These are phyloP conservation scores for Colletotrichum musae DNA, from an alignment of 2,329 filamentous ascomycete species.

Conservation along the genomic window DNA sequence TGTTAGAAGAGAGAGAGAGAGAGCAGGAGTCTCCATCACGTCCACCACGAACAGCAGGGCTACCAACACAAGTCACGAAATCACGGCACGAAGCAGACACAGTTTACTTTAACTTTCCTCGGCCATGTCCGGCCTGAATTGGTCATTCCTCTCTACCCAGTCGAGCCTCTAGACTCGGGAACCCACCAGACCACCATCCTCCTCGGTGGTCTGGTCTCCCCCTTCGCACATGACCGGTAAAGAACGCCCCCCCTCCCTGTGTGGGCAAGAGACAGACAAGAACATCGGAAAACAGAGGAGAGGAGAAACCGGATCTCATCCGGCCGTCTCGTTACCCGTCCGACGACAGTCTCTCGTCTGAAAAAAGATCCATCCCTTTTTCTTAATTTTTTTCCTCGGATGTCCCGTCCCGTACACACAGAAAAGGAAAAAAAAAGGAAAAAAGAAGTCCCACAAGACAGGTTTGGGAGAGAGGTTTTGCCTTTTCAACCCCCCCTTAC, in stretches of 20 bases:
- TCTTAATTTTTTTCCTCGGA: conserved; percentile 10
- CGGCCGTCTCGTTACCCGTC: conserved; percentile 21
- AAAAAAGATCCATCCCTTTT: conserved; percentile 24
- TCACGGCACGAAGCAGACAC: too few relatives aligned
- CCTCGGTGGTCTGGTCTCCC: neutral
- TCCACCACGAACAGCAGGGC: too few relatives aligned
- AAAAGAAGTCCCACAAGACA: conserved; percentile 30
- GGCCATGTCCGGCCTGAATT: conserved; percentile 1
- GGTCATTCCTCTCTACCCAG: conserved; percentile 32
- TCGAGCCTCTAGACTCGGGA: conserved; percentile 14
- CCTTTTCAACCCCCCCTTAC: conserved; percentile 32
- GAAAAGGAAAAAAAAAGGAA: neutral
- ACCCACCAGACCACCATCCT: conserved; percentile 18
- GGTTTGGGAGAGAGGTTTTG: conserved; percentile 33
- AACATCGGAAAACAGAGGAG: conserved; percentile 15
- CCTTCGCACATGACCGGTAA: conserved; percentile 27
- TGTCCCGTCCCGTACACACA: conserved; percentile 29
- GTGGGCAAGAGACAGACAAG: conserved; percentile 15
- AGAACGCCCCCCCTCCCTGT: conserved; percentile 2
- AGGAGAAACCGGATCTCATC: neutral
- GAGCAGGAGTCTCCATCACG: too few relatives aligned
- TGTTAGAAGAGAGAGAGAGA: too few relatives aligned
- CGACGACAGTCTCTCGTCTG: conserved; percentile 28
- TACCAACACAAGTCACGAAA: too few relatives aligned
- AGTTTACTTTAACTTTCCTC: too few relatives aligned